phyloP scores from a whole-genome alignment of 768 basidiomycete species.

The Boletus rubroflammeus region DNA sequence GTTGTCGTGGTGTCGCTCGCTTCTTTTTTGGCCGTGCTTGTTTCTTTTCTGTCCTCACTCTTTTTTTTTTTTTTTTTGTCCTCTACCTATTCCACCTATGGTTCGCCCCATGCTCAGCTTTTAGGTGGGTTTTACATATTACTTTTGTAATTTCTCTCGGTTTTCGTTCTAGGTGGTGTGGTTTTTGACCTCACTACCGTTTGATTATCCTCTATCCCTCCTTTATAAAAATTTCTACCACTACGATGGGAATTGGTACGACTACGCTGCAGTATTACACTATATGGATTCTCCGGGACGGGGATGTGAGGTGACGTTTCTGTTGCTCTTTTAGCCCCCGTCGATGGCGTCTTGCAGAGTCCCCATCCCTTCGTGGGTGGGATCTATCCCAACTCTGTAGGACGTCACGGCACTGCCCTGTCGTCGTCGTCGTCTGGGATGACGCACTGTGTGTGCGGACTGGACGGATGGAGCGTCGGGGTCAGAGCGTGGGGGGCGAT shows the following conservation, averaged over 20 bases:
- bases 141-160: conserved; percentile 15
- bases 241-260: not conserved
- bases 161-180: not conserved
- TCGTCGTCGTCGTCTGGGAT: conserved; percentile 13
- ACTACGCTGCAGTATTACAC: not conserved
- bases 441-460: conserved; percentile 15
- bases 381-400: conserved; percentile 4
- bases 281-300: not conserved
- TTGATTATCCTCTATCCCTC: conserved; percentile 5
- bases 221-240: too few species aligned
- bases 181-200: not conserved
- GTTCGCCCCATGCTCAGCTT: not conserved
- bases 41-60: too few species aligned
- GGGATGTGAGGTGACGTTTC: not conserved
- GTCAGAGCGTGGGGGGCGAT: conserved; percentile 11
- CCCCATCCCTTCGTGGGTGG: not conserved
- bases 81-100: not conserved
- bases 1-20: not conserved
- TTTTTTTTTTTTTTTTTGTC: too few species aligned
- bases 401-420: not conserved
- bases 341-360: conserved; percentile 11
- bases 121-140: not conserved
- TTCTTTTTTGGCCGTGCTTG: too few species aligned
- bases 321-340: not conserved
- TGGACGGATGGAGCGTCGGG: not conserved